Conservation (phyloP, 805 yeast genomes). For the Barnettozyma botsteinii region DNA sequence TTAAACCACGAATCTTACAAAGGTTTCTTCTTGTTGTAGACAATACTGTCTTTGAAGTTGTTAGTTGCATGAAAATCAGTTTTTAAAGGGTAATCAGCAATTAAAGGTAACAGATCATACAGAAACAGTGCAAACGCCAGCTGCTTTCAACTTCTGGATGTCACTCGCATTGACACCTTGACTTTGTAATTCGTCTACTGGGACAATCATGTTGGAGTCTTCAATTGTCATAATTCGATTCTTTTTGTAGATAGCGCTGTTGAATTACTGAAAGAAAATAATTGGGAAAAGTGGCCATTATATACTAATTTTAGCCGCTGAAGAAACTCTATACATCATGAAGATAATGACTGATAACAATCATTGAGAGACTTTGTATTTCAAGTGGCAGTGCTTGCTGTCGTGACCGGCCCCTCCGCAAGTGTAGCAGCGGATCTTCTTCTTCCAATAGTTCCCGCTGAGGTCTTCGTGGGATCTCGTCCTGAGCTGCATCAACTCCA, state of each 20-base stretch:
- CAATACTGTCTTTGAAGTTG: conserved; percentile 35
- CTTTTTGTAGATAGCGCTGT: neutral
- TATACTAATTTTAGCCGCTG: conserved; percentile 5
- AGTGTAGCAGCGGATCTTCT: conserved; percentile 7
- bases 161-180: conserved; percentile 72
- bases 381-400: conserved; percentile 7
- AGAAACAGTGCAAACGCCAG: conserved; percentile 63
- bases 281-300: too few relatives aligned
- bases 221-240: conserved; percentile 13
- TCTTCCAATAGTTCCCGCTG: too few relatives aligned
- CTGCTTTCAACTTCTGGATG: conserved; percentile 57
- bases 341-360: too few relatives aligned
- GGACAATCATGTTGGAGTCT: conserved; percentile 22
- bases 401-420: conserved; percentile 18
- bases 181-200: conserved; percentile 49
- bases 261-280: neutral
- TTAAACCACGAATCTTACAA: conserved; percentile 61
- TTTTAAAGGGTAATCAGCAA: too few relatives aligned
- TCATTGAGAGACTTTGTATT: neutral
- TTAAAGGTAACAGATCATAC: conserved; percentile 35
- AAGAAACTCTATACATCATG: neutral
- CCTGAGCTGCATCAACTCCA: conserved; percentile 8
- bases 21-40: conserved; percentile 62
- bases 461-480: neutral
- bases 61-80: neutral